phyloP scores from a whole-genome alignment of 805 yeast species.

The Starmerella potacharoeniae region DNA sequence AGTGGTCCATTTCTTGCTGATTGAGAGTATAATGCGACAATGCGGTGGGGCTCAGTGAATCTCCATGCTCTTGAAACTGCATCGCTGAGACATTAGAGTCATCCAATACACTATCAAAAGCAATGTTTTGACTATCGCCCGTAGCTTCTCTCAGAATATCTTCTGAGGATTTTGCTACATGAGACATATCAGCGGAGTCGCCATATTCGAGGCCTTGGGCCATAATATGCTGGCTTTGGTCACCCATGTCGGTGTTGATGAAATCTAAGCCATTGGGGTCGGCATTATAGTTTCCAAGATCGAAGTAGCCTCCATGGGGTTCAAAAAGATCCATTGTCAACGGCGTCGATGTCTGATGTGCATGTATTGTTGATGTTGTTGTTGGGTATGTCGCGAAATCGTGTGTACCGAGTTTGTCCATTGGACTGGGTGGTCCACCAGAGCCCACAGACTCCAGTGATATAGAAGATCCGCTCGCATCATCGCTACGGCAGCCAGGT shows the following conservation, averaged over 20 bases:
- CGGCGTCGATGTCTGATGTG: background rate
- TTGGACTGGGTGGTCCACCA: background rate
- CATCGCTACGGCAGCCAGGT: background rate
- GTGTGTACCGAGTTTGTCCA: background rate
- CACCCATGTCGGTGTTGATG: background rate
- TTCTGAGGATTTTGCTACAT: background rate
- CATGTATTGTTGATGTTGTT: background rate
- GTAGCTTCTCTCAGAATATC: background rate
- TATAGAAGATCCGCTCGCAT: background rate
- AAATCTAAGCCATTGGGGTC: background rate
- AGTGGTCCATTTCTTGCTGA: background rate
- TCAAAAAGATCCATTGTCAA: background rate
- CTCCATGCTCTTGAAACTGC: too few relatives aligned
- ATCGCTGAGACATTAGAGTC: too few relatives aligned
- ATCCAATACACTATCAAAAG: too few relatives aligned
- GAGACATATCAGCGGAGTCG: background rate
- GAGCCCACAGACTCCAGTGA: constrained; percentile 1
- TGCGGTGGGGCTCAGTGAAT: background rate
- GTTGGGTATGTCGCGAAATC: background rate
- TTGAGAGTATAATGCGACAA: background rate
- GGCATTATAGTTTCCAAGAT: background rate
- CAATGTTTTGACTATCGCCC: background rate
- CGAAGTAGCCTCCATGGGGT: background rate
- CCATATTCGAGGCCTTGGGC: background rate
- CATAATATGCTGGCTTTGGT: too few relatives aligned